Percentiles rank a stretch among this genome's conserved stretches.
Conservation (phyloP, 257 asterid genomes). For the Capsicum baccatum region DNA sequence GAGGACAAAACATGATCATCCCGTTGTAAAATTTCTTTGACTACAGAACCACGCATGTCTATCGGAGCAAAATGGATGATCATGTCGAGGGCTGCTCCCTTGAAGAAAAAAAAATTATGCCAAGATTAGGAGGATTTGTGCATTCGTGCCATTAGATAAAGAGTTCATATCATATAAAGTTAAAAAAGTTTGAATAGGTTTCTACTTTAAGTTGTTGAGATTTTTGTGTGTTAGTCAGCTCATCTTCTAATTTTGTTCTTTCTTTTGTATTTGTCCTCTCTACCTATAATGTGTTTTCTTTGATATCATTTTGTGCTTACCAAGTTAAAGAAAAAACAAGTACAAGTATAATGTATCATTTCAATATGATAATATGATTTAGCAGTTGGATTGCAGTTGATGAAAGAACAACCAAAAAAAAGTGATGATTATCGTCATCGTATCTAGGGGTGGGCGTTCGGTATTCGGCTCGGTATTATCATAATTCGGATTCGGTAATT, state of each 20-base stretch:
- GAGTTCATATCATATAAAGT: conserved; percentile 17
- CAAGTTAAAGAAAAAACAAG: not conserved
- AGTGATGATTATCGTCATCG: too few species aligned
- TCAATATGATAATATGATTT: not conserved
- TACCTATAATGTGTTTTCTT: not conserved
- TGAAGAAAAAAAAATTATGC: not conserved
- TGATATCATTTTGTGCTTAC: not conserved
- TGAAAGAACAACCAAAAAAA: too few species aligned
- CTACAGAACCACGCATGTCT: not conserved
- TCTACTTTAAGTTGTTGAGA: not conserved
- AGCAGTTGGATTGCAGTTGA: not conserved
- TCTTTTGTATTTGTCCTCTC: not conserved
- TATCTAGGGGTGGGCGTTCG: too few species aligned
- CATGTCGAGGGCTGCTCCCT: not conserved
- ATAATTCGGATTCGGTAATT: too few species aligned
- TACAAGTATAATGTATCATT: not conserved
- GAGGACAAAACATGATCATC: conserved; percentile 35
- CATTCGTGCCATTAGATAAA: not conserved
- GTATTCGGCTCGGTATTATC: too few species aligned
- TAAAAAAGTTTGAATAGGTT: not conserved
- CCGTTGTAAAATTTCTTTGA: conserved; percentile 42
- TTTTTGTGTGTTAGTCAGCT: not conserved
- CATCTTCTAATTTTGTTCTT: not conserved
- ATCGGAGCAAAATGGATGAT: not conserved
- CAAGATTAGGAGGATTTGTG: conserved; percentile 1